phyloP scores from a whole-genome alignment of 495 filamentous ascomycete species.

The Durotheca rogersii region DNA sequence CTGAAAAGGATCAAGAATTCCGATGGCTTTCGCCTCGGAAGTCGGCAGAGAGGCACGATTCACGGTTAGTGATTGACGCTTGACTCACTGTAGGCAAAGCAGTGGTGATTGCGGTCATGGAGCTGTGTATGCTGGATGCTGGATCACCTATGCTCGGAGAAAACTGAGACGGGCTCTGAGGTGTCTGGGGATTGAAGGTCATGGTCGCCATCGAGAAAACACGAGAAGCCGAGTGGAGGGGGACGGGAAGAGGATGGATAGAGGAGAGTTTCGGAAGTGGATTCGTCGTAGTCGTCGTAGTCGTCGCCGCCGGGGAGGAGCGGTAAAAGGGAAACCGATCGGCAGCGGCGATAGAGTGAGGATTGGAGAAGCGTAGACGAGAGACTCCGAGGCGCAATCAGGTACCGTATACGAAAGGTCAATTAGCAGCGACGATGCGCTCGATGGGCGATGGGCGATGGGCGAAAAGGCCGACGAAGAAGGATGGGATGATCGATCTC shows the following conservation, averaged over 20 bases:
- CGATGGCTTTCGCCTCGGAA: no score
- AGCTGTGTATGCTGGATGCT: conserved; percentile 46
- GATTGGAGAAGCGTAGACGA: conserved; percentile 8
- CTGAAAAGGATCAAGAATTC: conserved; percentile 5
- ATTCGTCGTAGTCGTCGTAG: conserved; percentile 7
- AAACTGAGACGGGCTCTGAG: conserved; percentile 58
- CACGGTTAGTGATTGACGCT: conserved; percentile 3
- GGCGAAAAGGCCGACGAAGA: conserved; percentile 21
- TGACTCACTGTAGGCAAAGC: conserved; percentile 45
- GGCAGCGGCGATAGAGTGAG: conserved; percentile 16
- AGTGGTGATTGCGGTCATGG: conserved; percentile 46
- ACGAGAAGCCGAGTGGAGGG: conserved; percentile 15
- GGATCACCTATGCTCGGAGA: conserved; percentile 49
- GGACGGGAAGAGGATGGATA: conserved; percentile 12
- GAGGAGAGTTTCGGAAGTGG: conserved; percentile 11
- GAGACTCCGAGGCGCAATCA: conserved; percentile 6
- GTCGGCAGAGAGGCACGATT: neutral
- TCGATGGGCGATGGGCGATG: conserved; percentile 31
- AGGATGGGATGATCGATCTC: conserved; percentile 32
- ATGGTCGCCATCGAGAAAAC: conserved; percentile 44
- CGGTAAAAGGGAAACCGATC: conserved; percentile 8
- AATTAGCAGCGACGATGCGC: conserved; percentile 28
- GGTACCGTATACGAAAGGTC: conserved; percentile 2
- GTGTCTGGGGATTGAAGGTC: conserved; percentile 60
- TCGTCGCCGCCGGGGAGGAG: neutral